A percentile compares a stretch with the other conserved stretches of the same genome.
These are phyloP conservation scores for Teratosphaeria destructans DNA, from an alignment of 2,329 filamentous ascomycete species.

Conservation along the genomic window DNA sequence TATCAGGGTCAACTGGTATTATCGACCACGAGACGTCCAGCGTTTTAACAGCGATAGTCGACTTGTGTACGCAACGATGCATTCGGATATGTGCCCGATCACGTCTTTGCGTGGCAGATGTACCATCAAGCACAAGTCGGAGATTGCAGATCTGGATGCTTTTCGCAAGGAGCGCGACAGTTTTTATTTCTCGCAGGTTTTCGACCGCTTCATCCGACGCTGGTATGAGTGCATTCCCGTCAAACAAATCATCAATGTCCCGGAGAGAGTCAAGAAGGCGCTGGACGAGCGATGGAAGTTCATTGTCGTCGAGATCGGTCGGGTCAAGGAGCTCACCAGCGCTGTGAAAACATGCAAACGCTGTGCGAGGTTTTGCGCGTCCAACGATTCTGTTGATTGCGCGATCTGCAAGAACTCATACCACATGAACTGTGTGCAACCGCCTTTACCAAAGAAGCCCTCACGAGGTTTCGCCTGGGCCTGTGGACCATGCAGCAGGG, in stretches of 20 bases:
- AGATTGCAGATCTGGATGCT: constrained; percentile 71
- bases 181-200: constrained; percentile 97
- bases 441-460: constrained; percentile 86
- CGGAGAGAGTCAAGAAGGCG: constrained; percentile 87
- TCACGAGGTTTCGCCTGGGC: constrained; percentile 97
- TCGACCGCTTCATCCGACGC: constrained; percentile 95
- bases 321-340: constrained; percentile 89
- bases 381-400: constrained; percentile 92
- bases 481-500: constrained; percentile 87
- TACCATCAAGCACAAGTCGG: constrained; percentile 75
- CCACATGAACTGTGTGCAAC: constrained; percentile 96
- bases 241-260: constrained; percentile 87
- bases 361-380: constrained; percentile 83
- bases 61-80: constrained; percentile 92
- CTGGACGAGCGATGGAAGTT: constrained; percentile 95
- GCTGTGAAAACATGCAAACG: constrained; percentile 94
- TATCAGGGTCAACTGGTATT: constrained; percentile 95
- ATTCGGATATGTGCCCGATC: constrained; percentile 89
- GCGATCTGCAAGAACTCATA: constrained; percentile 91
- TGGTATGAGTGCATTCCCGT: constrained; percentile 96
- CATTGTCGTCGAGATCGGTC: constrained; percentile 85
- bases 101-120: constrained; percentile 90
- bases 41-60: constrained; percentile 86
- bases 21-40: constrained; percentile 89
- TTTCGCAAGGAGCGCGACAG: constrained; percentile 76